phyloP scores from a whole-genome alignment of 2,329 filamentous ascomycete species.

The Aureobasidium sp. region DNA sequence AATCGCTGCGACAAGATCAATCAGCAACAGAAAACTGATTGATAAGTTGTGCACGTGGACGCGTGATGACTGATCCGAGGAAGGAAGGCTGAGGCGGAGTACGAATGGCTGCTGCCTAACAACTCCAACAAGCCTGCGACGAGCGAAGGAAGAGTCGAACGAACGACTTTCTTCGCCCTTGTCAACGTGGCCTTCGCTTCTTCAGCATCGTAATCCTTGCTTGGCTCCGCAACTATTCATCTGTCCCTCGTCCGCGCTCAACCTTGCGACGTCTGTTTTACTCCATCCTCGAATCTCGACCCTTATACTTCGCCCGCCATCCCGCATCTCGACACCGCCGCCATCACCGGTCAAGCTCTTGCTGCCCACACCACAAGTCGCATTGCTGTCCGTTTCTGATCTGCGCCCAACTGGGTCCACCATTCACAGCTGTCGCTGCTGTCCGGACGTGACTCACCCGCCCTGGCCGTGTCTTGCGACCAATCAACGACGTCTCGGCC shows the following conservation, averaged over 20 bases:
- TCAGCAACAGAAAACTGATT: neutral
- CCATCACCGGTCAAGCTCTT: constrained; percentile 4
- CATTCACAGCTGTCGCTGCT: neutral
- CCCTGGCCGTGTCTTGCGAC: neutral
- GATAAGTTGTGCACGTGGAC: neutral
- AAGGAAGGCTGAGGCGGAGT: constrained; percentile 5
- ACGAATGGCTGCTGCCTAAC: constrained; percentile 6
- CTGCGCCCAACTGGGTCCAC: constrained; percentile 1
- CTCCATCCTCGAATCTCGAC: neutral
- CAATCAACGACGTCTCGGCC: neutral
- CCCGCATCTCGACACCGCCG: constrained; percentile 12
- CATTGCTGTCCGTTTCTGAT: neutral
- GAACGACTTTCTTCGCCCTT: neutral
- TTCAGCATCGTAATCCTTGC: constrained; percentile 4
- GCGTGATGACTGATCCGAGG: neutral
- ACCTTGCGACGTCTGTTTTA: neutral
- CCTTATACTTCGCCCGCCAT: neutral
- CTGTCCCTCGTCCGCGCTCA: neutral
- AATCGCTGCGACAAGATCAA: neutral
- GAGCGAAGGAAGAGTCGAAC: neutral
- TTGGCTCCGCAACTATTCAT: constrained; percentile 7
- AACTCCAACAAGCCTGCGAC: neutral
- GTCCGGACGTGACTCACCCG: constrained; percentile 5
- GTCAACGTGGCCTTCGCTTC: constrained; percentile 9
- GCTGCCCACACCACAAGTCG: neutral